phyloP scores from a whole-genome alignment of 2,329 filamentous ascomycete species.

The Epichloe sylvatica region DNA sequence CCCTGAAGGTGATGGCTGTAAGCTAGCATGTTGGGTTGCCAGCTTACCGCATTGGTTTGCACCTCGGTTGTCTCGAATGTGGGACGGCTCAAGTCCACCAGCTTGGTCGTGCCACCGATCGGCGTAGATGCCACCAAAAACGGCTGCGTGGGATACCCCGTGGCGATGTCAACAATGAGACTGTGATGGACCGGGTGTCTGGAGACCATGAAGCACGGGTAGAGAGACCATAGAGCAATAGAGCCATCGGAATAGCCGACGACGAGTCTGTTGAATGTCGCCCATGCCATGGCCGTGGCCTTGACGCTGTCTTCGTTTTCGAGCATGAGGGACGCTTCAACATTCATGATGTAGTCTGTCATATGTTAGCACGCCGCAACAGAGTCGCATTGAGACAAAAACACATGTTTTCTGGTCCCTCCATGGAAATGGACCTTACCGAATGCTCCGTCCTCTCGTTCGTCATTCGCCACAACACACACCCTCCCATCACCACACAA shows the following conservation, averaged over 20 bases:
- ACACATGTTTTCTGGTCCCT: too few relatives aligned
- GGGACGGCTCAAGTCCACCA: slow-evolving; percentile 39
- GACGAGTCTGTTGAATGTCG: slow-evolving; percentile 39
- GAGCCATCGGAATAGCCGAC: slow-evolving; percentile 44
- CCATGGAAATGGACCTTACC: slow-evolving; percentile 20
- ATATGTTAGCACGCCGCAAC: slow-evolving; percentile 5
- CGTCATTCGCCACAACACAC: slow-evolving; percentile 27
- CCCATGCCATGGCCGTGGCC: slow-evolving; percentile 41
- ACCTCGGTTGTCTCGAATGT: slow-evolving; percentile 40
- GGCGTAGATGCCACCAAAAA: slow-evolving; percentile 42
- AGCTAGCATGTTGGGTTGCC: slow-evolving; percentile 38
- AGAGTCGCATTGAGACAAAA: too few relatives aligned
- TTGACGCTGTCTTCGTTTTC: slow-evolving; percentile 32
- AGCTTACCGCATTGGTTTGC: slow-evolving; percentile 33
- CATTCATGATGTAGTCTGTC: neutral
- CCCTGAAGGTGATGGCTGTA: slow-evolving; percentile 44
- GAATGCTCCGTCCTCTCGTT: slow-evolving; percentile 20
- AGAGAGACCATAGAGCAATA: slow-evolving; percentile 41
- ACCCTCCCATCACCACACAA: slow-evolving; percentile 38
- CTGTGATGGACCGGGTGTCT: slow-evolving; percentile 41
- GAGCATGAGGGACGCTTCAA: slow-evolving; percentile 27
- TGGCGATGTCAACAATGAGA: slow-evolving; percentile 38
- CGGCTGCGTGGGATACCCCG: slow-evolving; percentile 42
- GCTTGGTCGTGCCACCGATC: slow-evolving; percentile 36
- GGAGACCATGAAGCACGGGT: slow-evolving; percentile 33